Evolutionary conservation across 1,284 basidiomycete genomes (phyloP).

Genomic region (Ceratobasidium sp.): DNA sequence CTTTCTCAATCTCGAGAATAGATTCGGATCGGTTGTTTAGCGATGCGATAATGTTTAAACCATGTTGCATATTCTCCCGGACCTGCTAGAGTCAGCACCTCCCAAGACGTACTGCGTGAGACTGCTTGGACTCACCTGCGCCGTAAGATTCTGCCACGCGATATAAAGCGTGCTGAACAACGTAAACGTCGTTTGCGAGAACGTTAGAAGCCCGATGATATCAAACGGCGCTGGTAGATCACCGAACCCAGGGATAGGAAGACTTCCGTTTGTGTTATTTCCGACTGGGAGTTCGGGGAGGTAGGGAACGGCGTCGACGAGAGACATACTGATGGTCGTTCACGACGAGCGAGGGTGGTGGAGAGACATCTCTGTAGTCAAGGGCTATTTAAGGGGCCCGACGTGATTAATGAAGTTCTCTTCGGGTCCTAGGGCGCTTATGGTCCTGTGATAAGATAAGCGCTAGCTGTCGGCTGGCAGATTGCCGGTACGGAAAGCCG

Average conservation of each 20-base stretch:
- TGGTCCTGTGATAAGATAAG: neutral
- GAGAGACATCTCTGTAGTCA: neutral
- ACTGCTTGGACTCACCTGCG: conserved; percentile 1
- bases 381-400: conserved; percentile 3
- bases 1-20: conserved; percentile 42
- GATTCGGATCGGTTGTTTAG: conserved; percentile 41
- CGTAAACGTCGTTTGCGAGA: conserved; percentile 44
- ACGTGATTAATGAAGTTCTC: conserved; percentile 17
- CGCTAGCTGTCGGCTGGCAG: neutral
- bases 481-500: too few relatives aligned
- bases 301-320: conserved; percentile 21
- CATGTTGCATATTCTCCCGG: conserved; percentile 29
- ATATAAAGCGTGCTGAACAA: conserved; percentile 41
- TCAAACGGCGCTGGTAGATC: conserved; percentile 38
- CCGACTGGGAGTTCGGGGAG: conserved; percentile 35
- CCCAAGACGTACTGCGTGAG: neutral
- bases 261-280: conserved; percentile 30
- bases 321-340: conserved; percentile 20
- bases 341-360: too few relatives aligned
- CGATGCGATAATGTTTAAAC: conserved; percentile 35
- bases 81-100: neutral
- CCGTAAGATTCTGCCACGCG: conserved; percentile 42
- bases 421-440: conserved; percentile 18
- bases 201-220: conserved; percentile 39
- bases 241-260: conserved; percentile 33